Conservation (phyloP, 2,329 filamentous ascomycete genomes). For the Arthrinium phaeospermum region DNA sequence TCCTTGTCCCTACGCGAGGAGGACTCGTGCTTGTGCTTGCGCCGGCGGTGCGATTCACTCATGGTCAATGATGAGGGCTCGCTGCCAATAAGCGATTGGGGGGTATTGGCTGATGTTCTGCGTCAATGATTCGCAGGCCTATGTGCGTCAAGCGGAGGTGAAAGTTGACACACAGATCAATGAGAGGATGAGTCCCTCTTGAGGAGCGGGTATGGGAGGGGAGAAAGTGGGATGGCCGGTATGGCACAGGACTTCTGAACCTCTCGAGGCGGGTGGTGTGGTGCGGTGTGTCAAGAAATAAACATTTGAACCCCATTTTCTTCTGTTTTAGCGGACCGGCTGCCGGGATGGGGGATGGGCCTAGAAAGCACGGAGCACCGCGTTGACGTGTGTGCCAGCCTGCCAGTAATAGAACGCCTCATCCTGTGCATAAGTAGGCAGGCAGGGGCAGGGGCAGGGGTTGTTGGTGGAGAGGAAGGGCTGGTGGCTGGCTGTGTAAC, state of each 20-base stretch:
- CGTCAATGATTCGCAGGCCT: background rate
- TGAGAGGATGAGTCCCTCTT: background rate
- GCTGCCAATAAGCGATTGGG: background rate
- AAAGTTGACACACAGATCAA: background rate
- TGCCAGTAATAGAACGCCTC: background rate
- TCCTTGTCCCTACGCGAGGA: background rate
- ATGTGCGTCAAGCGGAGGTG: background rate
- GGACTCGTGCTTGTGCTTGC: background rate
- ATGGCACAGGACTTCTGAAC: background rate
- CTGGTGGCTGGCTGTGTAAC: background rate
- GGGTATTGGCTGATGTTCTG: background rate
- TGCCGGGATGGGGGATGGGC: background rate
- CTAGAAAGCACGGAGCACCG: background rate
- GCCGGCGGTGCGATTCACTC: background rate
- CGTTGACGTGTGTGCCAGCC: background rate
- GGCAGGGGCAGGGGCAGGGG: background rate
- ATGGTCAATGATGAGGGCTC: background rate
- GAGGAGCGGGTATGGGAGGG: background rate
- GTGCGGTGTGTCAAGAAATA: constrained; percentile 15
- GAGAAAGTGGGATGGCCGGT: background rate
- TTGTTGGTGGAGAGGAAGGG: background rate
- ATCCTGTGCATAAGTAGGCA: background rate
- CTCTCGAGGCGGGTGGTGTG: background rate
- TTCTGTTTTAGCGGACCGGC: background rate
- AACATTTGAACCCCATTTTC: constrained; percentile 14